phyloP scores from a whole-genome alignment of 1,284 basidiomycete genomes.

The Stygiomarasmius scandens region DNA sequence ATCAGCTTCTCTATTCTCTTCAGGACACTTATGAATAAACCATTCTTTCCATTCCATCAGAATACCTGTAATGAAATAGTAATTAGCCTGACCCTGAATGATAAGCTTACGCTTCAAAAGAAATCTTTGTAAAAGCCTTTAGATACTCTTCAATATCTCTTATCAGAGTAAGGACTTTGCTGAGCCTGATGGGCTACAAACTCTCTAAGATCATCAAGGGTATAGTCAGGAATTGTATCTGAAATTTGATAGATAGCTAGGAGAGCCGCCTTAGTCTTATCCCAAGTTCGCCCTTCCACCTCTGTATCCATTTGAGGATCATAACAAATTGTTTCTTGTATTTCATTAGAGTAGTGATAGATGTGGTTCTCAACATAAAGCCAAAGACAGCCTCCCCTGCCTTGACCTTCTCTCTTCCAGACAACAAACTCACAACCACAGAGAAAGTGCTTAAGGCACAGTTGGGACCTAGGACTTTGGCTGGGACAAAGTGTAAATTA shows the following conservation, averaged over 20 bases:
- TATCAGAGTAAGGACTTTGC: constrained; percentile 8
- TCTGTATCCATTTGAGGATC: constrained; percentile 12
- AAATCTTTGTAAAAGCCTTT: constrained; percentile 11
- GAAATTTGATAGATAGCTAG: constrained; percentile 4
- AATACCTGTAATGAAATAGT: constrained; percentile 16
- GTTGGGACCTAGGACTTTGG: not conserved
- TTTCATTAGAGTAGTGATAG: constrained; percentile 11
- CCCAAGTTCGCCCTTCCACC: constrained; percentile 5
- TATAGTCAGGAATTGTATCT: constrained; percentile 4
- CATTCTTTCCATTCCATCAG: constrained; percentile 15
- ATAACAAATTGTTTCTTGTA: constrained; percentile 8
- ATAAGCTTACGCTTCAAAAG: constrained; percentile 13
- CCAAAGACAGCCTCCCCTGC: constrained; percentile 18
- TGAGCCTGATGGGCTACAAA: constrained; percentile 3
- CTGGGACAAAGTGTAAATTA: not conserved
- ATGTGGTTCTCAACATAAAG: constrained; percentile 20
- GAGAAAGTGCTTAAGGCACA: constrained; percentile 8
- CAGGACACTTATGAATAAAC: constrained; percentile 14
- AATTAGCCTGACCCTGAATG: constrained; percentile 4
- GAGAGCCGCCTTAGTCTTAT: not conserved
- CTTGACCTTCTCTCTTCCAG: constrained; percentile 7
- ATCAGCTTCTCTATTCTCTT: constrained; percentile 4
- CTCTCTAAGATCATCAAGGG: constrained; percentile 7
- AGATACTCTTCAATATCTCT: constrained; percentile 13
- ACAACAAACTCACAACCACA: not conserved